These are phyloP conservation scores for Tuctoria greenei DNA, from an alignment of 176 grass and related monocot genomes.

Conservation along the genomic window DNA sequence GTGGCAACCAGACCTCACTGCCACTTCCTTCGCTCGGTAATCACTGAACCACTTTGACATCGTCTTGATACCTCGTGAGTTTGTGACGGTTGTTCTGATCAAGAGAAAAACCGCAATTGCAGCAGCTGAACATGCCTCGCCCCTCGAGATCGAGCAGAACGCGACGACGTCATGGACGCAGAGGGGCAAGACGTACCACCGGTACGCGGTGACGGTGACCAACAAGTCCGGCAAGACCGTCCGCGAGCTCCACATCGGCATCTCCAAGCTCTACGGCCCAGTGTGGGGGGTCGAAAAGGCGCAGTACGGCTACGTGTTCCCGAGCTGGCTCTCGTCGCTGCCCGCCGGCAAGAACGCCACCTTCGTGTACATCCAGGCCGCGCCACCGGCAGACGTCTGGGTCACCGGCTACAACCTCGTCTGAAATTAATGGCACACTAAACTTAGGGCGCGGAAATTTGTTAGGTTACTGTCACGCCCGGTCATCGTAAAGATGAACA, in stretches of 20 bases:
- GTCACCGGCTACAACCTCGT: slow-evolving; percentile 77
- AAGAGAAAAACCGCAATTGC: neutral
- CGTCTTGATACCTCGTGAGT: neutral
- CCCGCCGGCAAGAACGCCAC: slow-evolving; percentile 52
- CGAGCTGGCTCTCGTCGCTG: slow-evolving; percentile 43
- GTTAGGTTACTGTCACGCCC: too few relatives aligned
- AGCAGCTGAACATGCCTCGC: slow-evolving; percentile 39
- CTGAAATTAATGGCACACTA: slow-evolving; percentile 14
- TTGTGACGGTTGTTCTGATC: neutral
- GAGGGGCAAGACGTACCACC: slow-evolving; percentile 50
- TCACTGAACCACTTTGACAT: neutral
- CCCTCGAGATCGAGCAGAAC: slow-evolving; percentile 50
- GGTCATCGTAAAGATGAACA: too few relatives aligned
- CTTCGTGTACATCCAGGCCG: slow-evolving; percentile 71
- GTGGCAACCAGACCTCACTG: slow-evolving; percentile 34
- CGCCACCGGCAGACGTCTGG: slow-evolving; percentile 58
- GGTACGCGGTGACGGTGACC: slow-evolving; percentile 62
- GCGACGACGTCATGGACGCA: slow-evolving; percentile 58
- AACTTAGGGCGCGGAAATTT: slow-evolving; percentile 27
- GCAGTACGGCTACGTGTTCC: slow-evolving; percentile 65
- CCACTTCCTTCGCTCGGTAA: slow-evolving; percentile 52
- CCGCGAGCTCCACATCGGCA: slow-evolving; percentile 63
- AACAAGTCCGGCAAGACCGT: slow-evolving; percentile 67
- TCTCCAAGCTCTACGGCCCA: slow-evolving; percentile 51
- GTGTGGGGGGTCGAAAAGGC: slow-evolving; percentile 72